Evolutionary conservation across 2,329 filamentous ascomycete species (phyloP).

Genomic region (Pseudocercospora pini-densiflorae): DNA sequence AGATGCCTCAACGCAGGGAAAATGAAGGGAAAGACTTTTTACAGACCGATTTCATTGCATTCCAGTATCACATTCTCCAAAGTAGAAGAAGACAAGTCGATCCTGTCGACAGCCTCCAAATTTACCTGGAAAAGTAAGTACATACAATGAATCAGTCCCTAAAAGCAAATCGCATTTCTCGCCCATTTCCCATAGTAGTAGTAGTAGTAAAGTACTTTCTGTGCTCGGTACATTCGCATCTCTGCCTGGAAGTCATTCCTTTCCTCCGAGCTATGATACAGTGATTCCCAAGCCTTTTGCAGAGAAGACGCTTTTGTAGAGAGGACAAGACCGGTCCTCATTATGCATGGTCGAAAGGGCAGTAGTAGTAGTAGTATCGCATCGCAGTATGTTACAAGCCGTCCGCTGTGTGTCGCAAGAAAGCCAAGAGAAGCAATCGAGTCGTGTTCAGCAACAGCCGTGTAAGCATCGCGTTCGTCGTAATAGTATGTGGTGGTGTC

Average conservation of each 20-base stretch:
- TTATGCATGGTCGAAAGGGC: neutral
- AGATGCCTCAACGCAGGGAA: neutral
- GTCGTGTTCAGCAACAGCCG: conserved; percentile 4
- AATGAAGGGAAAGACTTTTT: neutral
- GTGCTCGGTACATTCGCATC: neutral
- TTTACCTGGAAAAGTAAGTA: neutral
- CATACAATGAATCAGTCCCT: neutral
- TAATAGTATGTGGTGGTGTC: neutral
- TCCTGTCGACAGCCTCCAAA: neutral
- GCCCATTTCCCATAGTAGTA: conserved; percentile 3
- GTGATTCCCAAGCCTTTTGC: neutral
- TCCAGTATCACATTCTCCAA: neutral
- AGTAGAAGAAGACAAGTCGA: neutral
- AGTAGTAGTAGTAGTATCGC: neutral
- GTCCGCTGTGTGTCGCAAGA: conserved; percentile 1
- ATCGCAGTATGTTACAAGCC: conserved; percentile 1
- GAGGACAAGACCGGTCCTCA: conserved; percentile 4
- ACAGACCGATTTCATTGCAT: neutral
- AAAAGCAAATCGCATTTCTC: neutral
- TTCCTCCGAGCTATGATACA: neutral
- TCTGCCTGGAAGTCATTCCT: neutral
- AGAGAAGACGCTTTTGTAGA: conserved; percentile 3
- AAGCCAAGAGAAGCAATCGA: conserved; percentile 4
- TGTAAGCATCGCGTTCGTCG: conserved; percentile 3
- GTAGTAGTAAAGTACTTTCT: conserved; percentile 4